Base-by-base conservation (phyloP, 768 basidiomycete species). In the Termitomyces eurrhizus region DNA sequence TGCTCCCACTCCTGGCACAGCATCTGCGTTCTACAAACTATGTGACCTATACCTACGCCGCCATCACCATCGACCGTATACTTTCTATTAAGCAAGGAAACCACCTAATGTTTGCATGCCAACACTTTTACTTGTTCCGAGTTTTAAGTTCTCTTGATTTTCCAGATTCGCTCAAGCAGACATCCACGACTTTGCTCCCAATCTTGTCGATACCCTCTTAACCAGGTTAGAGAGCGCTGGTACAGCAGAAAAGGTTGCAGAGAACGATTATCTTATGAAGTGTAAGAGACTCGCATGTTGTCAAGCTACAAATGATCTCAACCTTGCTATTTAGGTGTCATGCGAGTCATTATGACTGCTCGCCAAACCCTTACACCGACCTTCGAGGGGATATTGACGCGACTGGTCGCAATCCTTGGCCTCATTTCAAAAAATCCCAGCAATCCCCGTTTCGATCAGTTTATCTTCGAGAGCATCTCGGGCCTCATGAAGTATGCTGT, bases 251-350 rank as follows among this genome's bases (percentile, higher is more conserved):
- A 95, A 96, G 76, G 85, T 96, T 36, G 93, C 96, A 0, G 95
- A 98, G 71, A 99, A 99, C 66, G 96, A 98, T 72, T 91, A 97
- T 72, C 77, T 98, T 52, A 99, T 98, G 95, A 95, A 93, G 79
- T 95, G 96, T 95, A 64, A 26, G 46, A 51, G 87, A 74, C 12
- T 6, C 26, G 41, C 16, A n/a, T 18, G 46, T 56, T 53, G 12
- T 36, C 18, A 14, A 26, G 7, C 41, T 52, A 50, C 4, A 14
- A 8, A 16, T n/a, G 16, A 2, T 58, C 51, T 33, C 58, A 52
- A 65, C 26, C 24, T 60, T 54, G 44, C 53, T 49, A 26, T 13
- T n/a, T 56, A 98, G 96, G 93, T 72, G 86, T 85, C 21, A 95
- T 98, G 93, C 86, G 95, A 35, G 89, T 98, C 33, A 89, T 98